phyloP scores from a whole-genome alignment of 1,139 yeast genomes.

The Hansenula lynferdii region DNA sequence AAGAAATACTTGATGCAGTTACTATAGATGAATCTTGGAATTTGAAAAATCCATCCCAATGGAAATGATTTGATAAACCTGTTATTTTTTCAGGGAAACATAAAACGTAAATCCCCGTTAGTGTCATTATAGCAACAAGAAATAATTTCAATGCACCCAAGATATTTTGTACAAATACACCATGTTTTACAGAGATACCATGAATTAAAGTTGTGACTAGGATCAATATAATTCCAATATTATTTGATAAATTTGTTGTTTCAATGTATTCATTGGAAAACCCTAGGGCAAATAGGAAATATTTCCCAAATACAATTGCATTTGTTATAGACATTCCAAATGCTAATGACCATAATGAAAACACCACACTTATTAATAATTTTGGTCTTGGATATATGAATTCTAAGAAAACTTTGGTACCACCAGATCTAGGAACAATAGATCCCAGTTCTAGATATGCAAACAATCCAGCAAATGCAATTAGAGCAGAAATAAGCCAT shows the following conservation, averaged over 20 bases:
- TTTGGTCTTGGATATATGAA: constrained; percentile 57
- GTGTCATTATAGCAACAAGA: constrained; percentile 42
- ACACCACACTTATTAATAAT: constrained; percentile 54
- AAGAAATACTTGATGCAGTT: constrained; percentile 42
- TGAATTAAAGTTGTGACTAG: constrained; percentile 42
- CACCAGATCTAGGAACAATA: constrained; percentile 69
- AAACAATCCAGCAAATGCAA: constrained; percentile 63
- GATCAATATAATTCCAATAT: constrained; percentile 41
- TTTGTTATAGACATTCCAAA: constrained; percentile 66
- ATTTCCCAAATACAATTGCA: constrained; percentile 69
- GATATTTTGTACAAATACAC: constrained; percentile 49
- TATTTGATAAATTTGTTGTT: constrained; percentile 26
- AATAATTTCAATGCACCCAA: constrained; percentile 51
- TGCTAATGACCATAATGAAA: constrained; percentile 49
- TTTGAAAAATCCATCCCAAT: constrained; percentile 29
- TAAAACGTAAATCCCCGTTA: constrained; percentile 46
- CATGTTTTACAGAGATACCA: constrained; percentile 48
- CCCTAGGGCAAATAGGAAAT: constrained; percentile 47
- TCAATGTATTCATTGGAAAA: constrained; percentile 33
- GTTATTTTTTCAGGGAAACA: constrained; percentile 38
- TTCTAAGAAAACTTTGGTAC: constrained; percentile 66
- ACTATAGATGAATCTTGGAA: constrained; percentile 27
- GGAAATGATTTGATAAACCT: constrained; percentile 35
- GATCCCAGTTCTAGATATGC: constrained; percentile 67
- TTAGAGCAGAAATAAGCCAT: constrained; percentile 56